Evolutionary conservation across 2,329 filamentous ascomycete genomes (phyloP), one percentile per base, ranked within the genome.

Genomic region (Diplodia mutila): DNA sequence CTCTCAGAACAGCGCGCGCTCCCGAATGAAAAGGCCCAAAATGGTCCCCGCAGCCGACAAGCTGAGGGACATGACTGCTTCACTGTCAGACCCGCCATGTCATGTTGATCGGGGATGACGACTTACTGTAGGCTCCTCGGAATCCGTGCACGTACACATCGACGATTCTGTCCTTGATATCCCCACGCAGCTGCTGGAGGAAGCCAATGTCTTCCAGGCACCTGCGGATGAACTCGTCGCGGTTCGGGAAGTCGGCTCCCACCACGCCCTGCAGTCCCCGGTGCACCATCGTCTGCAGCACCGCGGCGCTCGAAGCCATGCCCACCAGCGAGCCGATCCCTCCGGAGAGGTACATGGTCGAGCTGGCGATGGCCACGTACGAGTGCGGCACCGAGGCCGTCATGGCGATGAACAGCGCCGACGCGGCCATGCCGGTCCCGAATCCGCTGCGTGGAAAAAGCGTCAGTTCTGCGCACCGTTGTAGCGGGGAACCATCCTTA

Each of bases 341-440:
- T 0, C 42, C 57, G 2, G 71, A 55, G 0, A 76, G 69, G 66
- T 75, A 76, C 18, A 76, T 49, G 18, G 69, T 67, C 0, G 71
- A 69, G 16, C 71, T 70, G 7, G 72, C 74, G 39, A 76, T 72
- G 3, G 75, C 74, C 0, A 68, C 67, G 39, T 71, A 67, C 8
- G 53, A 32, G 1, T 70, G 71, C 32, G 72, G 72, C 1, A 76
- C 68, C 1, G 70, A 70, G 9, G 73, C 73, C 66, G 74, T 72
- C 2, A 76, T 55, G 23, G 70, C 70, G 37, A 75, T 72, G 66
- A 76, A 76, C 1, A 76, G 65, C 1, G 73, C 72, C 1, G 73
- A 75, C 29, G 69, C 70, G 3, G 72, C 70, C 12, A 75, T 71
- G 0, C 73, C 74, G n/a, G 69, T 72, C 1, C 70, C 75, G 55